phyloP scores from a whole-genome alignment of 495 filamentous ascomycete species.

The Bryoglossum gracile region DNA sequence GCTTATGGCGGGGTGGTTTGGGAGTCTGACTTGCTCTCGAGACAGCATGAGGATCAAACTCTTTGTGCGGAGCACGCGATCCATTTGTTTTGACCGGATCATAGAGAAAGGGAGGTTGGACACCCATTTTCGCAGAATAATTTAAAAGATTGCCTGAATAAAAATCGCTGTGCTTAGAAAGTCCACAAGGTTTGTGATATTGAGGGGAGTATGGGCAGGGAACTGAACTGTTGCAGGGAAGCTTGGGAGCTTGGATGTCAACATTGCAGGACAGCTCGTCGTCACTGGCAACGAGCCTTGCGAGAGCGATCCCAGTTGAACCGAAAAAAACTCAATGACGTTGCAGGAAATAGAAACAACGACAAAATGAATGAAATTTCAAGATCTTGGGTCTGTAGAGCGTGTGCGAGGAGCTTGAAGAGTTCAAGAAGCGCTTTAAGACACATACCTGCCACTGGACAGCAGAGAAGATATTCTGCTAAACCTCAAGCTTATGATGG shows the following conservation, averaged over 20 bases:
- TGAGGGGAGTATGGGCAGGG: conserved; percentile 13
- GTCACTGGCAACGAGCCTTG: background rate
- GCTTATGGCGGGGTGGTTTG: conserved; percentile 50
- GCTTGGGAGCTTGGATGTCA: no score
- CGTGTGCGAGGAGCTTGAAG: conserved; percentile 10
- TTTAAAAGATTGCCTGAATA: background rate
- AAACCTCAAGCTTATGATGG: conserved; percentile 29
- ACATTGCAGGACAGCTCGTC: no score
- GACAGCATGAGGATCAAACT: conserved; percentile 77
- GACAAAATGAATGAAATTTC: conserved; percentile 15
- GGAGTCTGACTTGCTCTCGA: conserved; percentile 63
- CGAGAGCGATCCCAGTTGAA: conserved; percentile 3
- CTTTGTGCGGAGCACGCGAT: conserved; percentile 33
- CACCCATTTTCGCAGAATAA: conserved; percentile 40
- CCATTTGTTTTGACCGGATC: conserved; percentile 38
- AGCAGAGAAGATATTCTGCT: conserved; percentile 17
- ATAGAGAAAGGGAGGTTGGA: conserved; percentile 65
- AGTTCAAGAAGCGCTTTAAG: background rate
- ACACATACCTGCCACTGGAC: background rate
- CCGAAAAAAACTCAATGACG: conserved; percentile 19
- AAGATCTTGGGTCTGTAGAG: conserved; percentile 16
- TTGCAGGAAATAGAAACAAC: no score
- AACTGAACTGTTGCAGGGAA: conserved; percentile 2
- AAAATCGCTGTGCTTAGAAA: conserved; percentile 6
- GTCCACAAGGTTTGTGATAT: conserved; percentile 4